Base-by-base conservation (phyloP, 75 land plant genomes). In the Azolla pinnata region DNA sequence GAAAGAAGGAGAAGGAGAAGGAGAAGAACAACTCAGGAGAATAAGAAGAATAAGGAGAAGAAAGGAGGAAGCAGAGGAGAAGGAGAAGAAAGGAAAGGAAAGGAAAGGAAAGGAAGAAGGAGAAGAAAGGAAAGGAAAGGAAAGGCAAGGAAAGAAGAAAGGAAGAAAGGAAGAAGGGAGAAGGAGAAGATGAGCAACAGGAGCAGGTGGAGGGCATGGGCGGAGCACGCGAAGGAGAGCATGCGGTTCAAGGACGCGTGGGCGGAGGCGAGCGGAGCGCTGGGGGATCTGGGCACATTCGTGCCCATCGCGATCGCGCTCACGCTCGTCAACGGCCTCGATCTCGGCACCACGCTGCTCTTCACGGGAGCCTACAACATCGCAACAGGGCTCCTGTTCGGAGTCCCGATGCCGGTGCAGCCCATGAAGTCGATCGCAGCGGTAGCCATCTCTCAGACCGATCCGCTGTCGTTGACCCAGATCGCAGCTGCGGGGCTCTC, bases 381-480 rank as follows among this genome's bases (percentile, higher is more conserved):
- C 64, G 32, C 57, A 70, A 86, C 90, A 60, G 90, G 90, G 31
- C 59, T 80, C 16, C 68, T 82, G 60, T 86, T 79, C 74, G 79
- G 79, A 52, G 56, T 79, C 44, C 90, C 90, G 30, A 86, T 86
- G 90, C 90, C 90, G 18, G 90, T 86, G 44, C 90, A 86, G 69
- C 90, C 90, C 25, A 63, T 63, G 65, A 63, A 63, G 25, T 63
- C 65, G 35, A 63, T 63, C 31, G 65, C 65, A 5, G 65, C 65
- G 7, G 65, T 63, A 4, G 65, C 65, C 56, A 63, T 63, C 56
- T 28, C 65, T 14, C 26, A 63, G 47, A 16, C 21, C 20, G 25
- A 63, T 20, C 65, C 33, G 32, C 59, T 63, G 35, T 44, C 65
- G 12, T 28, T 63, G 31, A n/a, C 28, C 23, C 59, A 63, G 56